A percentile compares a stretch with the other conserved stretches of the same genome.
These are phyloP conservation scores for Pycnococcus provasolii DNA, from an alignment of 139 green algal genomes.

Conservation along the genomic window DNA sequence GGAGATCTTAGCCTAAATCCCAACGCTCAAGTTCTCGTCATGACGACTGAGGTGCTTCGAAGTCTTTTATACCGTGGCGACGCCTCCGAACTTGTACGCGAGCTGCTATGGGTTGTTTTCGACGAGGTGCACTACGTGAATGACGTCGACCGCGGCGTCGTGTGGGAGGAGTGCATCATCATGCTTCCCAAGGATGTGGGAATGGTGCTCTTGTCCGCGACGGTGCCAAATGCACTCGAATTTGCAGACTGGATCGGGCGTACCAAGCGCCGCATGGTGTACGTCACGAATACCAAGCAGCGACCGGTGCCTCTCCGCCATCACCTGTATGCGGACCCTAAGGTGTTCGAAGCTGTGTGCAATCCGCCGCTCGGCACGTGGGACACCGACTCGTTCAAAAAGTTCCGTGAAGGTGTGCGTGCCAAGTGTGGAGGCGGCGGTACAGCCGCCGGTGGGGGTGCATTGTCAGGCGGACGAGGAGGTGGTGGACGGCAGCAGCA, in stretches of 20 bases:
- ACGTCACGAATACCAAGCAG: slow-evolving; percentile 74
- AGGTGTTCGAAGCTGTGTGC: slow-evolving; percentile 43
- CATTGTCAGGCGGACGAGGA: neutral
- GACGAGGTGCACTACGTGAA: slow-evolving; percentile 98
- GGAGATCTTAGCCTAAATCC: slow-evolving; percentile 85
- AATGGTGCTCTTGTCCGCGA: slow-evolving; percentile 87
- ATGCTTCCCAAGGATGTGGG: slow-evolving; percentile 90
- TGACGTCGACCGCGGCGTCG: slow-evolving; percentile 57
- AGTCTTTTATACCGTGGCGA: slow-evolving; percentile 84
- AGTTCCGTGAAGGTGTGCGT: slow-evolving; percentile 4
- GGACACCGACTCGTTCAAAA: slow-evolving; percentile 12
- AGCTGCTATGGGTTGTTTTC: slow-evolving; percentile 95
- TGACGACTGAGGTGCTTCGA: slow-evolving; percentile 95
- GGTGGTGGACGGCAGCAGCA: neutral
- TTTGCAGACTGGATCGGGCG: slow-evolving; percentile 96
- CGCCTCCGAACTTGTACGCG: slow-evolving; percentile 68
- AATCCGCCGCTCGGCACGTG: slow-evolving; percentile 29
- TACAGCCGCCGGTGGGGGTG: neutral
- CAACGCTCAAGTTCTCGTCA: slow-evolving; percentile 81
- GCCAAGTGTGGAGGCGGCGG: neutral
- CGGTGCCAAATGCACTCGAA: slow-evolving; percentile 92
- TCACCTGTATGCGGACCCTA: slow-evolving; percentile 65
- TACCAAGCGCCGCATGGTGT: slow-evolving; percentile 76
- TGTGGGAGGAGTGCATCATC: slow-evolving; percentile 92
- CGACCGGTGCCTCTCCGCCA: slow-evolving; percentile 91